These are phyloP conservation scores for Hibiscus syriacus DNA, from an alignment of 345 rosid genomes.

Conservation along the genomic window DNA sequence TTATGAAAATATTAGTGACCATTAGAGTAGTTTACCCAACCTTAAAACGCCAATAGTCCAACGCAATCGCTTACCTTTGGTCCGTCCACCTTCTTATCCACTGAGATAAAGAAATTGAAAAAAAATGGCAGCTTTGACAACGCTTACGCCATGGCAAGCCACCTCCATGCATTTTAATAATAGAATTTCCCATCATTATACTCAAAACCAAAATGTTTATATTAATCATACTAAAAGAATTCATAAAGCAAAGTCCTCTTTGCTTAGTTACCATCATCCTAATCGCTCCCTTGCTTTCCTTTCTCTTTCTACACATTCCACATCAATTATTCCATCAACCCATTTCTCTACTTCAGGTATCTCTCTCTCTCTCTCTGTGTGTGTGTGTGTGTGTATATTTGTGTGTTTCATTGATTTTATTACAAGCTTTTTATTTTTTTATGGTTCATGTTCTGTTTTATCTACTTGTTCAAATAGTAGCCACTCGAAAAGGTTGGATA, in stretches of 20 bases:
- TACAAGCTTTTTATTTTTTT: not conserved
- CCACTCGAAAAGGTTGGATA: not conserved
- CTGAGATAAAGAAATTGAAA: not conserved
- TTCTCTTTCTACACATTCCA: slow-evolving; percentile 6
- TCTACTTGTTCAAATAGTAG: not conserved
- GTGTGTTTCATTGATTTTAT: not conserved
- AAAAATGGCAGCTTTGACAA: slow-evolving; percentile 38
- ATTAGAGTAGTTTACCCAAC: too few species aligned
- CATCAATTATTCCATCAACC: slow-evolving; percentile 21
- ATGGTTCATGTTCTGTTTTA: not conserved
- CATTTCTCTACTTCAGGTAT: slow-evolving; percentile 19
- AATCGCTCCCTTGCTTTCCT: not conserved
- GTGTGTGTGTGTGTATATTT: too few species aligned
- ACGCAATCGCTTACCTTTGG: not conserved
- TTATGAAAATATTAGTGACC: too few species aligned
- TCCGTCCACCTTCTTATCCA: not conserved
- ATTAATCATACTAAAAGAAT: not conserved
- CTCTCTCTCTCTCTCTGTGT: too few species aligned
- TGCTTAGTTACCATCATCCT: slow-evolving; percentile 1
- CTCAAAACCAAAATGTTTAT: not conserved
- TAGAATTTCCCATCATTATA: slow-evolving; percentile 2
- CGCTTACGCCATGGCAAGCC: slow-evolving; percentile 32
- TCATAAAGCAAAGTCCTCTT: not conserved
- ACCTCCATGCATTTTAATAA: slow-evolving; percentile 17
- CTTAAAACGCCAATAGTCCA: not conserved